Base-by-base conservation (phyloP, 2,329 filamentous ascomycete genomes). In the Fusarium sp. region DNA sequence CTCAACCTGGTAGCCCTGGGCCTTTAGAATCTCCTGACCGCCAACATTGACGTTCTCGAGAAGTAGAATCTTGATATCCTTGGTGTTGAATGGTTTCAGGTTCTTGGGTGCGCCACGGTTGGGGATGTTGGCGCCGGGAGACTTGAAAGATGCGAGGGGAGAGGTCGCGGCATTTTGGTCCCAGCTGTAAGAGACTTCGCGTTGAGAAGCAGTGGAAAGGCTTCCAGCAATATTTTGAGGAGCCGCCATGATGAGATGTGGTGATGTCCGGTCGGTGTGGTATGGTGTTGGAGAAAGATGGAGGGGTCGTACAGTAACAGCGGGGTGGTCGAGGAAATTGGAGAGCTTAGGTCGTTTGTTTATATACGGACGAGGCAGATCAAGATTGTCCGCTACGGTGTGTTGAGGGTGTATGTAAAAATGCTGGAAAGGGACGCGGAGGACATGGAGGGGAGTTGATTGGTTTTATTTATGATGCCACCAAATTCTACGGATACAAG, bases 1-100 rank as follows among this genome's bases (percentile, higher is more conserved):
- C 81, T 99, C 96, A 32, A 99, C 96, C 80, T 99, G 96, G 79
- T 99, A 99, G 60, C 96, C 96, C 80, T 99, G 94, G 56, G 83
- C 85, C 58, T 82, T 88, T 58, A 99, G 84, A 57, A 97, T 94
- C 45, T 96, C 89, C 73, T 89, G 88, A 15, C 96, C 96, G 23
- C 93, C 93, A 80, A 93, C 84, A 78, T 99, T 99, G 76, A 99
- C 92, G 80, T 98, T 99, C 79, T 99, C 96, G 30, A 99, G 84
- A 19, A 99, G 86, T 57, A 99, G 82, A 56, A 99, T 97, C 83
- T 97, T 98, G 82, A 99, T 94, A 77, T 98, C 95, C 76, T 95
- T 89, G 21, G 94, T 96, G 77, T 95, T 91, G 82, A 99, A 99
- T 17, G 96, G 96, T 83, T 97, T 97, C 71, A 99, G 83, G 71